Conservation (phyloP, 2,329 filamentous ascomycete species). For the Rutstroemia sp. region DNA sequence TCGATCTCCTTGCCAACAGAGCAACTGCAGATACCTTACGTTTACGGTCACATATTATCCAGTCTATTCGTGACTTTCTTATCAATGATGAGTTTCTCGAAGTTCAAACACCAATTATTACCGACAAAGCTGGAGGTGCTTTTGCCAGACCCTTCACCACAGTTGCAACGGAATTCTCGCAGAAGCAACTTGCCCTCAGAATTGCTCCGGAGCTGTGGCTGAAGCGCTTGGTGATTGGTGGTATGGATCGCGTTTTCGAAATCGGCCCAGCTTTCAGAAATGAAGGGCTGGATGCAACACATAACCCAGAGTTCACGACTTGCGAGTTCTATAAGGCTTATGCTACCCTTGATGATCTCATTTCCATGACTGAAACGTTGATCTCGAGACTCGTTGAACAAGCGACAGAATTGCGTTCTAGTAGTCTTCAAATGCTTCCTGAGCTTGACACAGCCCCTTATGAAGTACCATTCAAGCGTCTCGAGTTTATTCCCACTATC, state of each 20-base stretch:
- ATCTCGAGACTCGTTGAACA: conserved; percentile 51
- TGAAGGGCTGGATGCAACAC: conserved; percentile 82
- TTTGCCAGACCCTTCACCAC: conserved; percentile 82
- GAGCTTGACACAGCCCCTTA: conserved; percentile 42
- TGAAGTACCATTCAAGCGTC: conserved; percentile 50
- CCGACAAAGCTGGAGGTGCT: conserved; percentile 77
- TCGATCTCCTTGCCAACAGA: conserved; percentile 76
- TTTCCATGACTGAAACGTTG: conserved; percentile 66
- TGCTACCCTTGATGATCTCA: conserved; percentile 66
- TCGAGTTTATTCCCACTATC: conserved; percentile 78
- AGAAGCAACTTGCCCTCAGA: conserved; percentile 65
- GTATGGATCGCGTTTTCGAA: conserved; percentile 84
- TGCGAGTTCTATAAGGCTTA: conserved; percentile 96
- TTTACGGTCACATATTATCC: conserved; percentile 67
- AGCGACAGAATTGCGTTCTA: conserved; percentile 39
- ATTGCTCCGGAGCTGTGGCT: conserved; percentile 95
- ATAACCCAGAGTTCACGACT: conserved; percentile 96
- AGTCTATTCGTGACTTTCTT: conserved; percentile 67
- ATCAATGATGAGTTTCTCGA: conserved; percentile 68
- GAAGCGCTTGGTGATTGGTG: conserved; percentile 84
- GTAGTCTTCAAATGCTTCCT: conserved; percentile 38
- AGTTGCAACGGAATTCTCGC: conserved; percentile 64
- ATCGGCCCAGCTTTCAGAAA: conserved; percentile 91
- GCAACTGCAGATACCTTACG: conserved; percentile 61
- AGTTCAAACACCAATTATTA: conserved; percentile 85